phyloP scores from a whole-genome alignment of 2,329 filamentous ascomycete species.

The Hirsutella thompsonii region DNA sequence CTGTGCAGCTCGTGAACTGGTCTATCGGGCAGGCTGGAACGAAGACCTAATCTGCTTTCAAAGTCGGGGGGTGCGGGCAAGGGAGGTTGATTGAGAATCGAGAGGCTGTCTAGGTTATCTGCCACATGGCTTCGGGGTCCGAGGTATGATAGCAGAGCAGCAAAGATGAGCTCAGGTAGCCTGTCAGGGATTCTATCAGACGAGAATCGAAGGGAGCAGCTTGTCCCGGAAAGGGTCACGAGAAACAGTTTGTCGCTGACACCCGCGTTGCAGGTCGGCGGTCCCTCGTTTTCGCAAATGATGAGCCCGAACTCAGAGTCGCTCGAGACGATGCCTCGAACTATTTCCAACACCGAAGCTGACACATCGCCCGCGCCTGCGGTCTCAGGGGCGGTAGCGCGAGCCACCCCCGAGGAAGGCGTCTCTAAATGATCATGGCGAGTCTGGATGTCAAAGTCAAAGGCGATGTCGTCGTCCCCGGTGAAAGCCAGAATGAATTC shows the following conservation, averaged over 20 bases:
- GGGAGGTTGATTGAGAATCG: background rate
- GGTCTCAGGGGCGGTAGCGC: background rate
- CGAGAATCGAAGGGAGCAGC: background rate
- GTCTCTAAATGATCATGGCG: background rate
- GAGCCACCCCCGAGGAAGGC: background rate
- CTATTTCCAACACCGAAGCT: background rate
- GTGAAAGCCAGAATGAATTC: background rate
- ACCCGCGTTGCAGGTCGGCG: background rate
- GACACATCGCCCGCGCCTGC: background rate
- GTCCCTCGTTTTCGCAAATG: background rate
- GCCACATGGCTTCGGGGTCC: background rate
- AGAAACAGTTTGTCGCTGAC: background rate
- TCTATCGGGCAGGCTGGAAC: background rate
- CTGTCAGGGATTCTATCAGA: background rate
- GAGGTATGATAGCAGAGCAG: background rate
- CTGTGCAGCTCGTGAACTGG: background rate
- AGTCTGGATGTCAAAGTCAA: background rate
- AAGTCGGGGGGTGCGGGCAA: background rate
- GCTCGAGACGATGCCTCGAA: background rate
- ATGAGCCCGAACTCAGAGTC: background rate
- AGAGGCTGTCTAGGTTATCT: background rate
- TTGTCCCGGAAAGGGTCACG: background rate
- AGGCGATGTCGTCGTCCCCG: conserved; percentile 2
- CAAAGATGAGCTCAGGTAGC: background rate
- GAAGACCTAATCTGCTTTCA: background rate